Base-by-base conservation (phyloP, 2,329 filamentous ascomycete species). In the Fusarium longipes region DNA sequence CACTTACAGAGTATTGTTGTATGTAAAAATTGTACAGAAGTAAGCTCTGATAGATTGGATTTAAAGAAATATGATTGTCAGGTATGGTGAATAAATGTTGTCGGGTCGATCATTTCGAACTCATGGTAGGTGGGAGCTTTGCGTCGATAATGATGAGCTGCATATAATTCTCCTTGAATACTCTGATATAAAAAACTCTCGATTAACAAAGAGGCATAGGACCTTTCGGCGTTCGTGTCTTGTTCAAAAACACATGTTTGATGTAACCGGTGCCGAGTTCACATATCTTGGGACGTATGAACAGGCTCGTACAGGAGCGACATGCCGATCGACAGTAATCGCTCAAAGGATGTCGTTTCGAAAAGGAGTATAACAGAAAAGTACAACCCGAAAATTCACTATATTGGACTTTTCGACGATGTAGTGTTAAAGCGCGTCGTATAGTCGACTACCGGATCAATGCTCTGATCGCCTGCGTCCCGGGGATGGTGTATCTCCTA, bases 121-220 rank as follows among this genome's bases (percentile, higher is more conserved):
- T 2, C 11, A 22, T 15, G 4, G 8, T 22, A 9, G 2, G 4
- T 9, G 18, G 8, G 8, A 15, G 8, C 11, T 5, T 39, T 22
- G 14, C 18, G 7, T 9, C 20, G 18, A 22, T 8, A 39, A 22
- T 5, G 36, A 39, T 9, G 14, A 6, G 11, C 20, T 11, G 11
- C 6, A 4, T 11, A 36, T 12, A 36, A 20, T 2, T 12, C 10
- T 7, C n/a, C 3, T 18, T 10, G 14, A 15, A 15, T 15, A 32
- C 10, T 18, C n/a, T 10, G 5, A 36, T 11, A 10, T 2, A 20
- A 1, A 36, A 12, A 36, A 36, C 2, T 6, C 6, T 6, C 10
- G 8, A 38, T 2, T 2, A 1, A 4, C 2, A 22, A 12, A 22
- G 12, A 38, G 11, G 7, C 3, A 14, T 15, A 2, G 18, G 2